Evolutionary conservation across 352 stramenopile species (phyloP).

Genomic region (Phytophthora pinifolia): DNA sequence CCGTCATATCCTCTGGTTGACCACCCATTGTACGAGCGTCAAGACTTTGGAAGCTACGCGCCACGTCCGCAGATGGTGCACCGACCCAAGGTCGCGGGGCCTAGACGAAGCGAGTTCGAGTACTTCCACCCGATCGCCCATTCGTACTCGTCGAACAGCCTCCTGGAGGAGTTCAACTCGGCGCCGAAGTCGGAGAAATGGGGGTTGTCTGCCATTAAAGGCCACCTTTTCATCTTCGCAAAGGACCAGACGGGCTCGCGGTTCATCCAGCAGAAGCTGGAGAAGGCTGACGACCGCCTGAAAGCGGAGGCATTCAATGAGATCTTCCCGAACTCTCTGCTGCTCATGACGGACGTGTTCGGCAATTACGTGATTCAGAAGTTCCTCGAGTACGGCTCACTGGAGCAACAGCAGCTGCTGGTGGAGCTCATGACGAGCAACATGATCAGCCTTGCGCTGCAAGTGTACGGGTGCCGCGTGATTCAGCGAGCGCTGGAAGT

Average conservation of each 20-base stretch:
- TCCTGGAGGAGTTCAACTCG: conserved; percentile 84
- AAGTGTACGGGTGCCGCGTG: conserved; percentile 97
- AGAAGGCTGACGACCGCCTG: conserved; percentile 73
- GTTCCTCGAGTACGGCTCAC: conserved; percentile 93
- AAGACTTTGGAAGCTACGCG: conserved; percentile 26
- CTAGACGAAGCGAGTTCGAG: conserved; percentile 34
- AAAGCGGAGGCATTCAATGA: conserved; percentile 83
- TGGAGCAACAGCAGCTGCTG: conserved; percentile 87
- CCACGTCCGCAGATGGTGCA: conserved; percentile 33
- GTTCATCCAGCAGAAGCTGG: conserved; percentile 90
- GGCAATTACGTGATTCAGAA: conserved; percentile 99
- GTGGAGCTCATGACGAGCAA: conserved; percentile 90
- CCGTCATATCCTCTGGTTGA: conserved; percentile 28
- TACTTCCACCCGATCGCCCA: conserved; percentile 58
- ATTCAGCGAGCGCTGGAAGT: conserved; percentile 94
- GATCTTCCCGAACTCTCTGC: conserved; percentile 74
- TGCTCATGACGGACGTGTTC: conserved; percentile 95
- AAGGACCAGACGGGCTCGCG: conserved; percentile 84
- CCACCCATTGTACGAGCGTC: conserved; percentile 25
- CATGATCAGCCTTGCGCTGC: conserved; percentile 94
- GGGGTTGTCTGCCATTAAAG: conserved; percentile 78
- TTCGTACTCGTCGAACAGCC: conserved; percentile 66
- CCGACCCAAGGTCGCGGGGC: conserved; percentile 29
- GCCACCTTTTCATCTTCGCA: conserved; percentile 84
- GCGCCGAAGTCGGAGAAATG: conserved; percentile 76